Evolutionary conservation across 345 rosid genomes (phyloP).

Genomic region (Pugionium cornutum): DNA sequence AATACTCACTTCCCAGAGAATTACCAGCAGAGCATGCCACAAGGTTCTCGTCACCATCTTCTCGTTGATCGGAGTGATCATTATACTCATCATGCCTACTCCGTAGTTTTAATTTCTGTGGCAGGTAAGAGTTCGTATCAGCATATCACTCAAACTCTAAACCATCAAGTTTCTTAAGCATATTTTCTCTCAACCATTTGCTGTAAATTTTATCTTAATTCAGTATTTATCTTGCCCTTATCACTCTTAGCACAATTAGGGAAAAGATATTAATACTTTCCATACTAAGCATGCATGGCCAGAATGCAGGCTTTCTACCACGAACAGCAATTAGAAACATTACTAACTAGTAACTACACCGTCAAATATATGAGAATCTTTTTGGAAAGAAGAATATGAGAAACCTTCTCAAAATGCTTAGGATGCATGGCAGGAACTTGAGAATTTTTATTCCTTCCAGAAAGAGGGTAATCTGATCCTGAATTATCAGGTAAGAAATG

Average conservation of each 20-base stretch:
- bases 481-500: conserved; percentile 88
- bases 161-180: conserved; percentile 53
- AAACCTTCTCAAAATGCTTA: conserved; percentile 75
- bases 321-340: neutral
- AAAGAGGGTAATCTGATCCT: conserved; percentile 49
- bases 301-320: conserved; percentile 18
- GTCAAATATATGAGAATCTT: neutral
- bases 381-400: conserved; percentile 7
- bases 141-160: conserved; percentile 61
- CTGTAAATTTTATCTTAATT: conserved; percentile 45
- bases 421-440: conserved; percentile 54
- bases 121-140: conserved; percentile 53
- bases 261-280: conserved; percentile 34
- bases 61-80: conserved; percentile 62
- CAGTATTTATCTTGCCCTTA: conserved; percentile 52
- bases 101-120: conserved; percentile 53
- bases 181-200: conserved; percentile 36
- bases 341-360: neutral
- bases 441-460: conserved; percentile 64
- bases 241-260: conserved; percentile 48
- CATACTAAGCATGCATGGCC: conserved; percentile 40
- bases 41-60: conserved; percentile 67
- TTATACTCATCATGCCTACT: conserved; percentile 50
- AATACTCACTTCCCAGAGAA: conserved; percentile 72
- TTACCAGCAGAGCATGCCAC: conserved; percentile 55